Conservation (phyloP, 139 green algal genomes). For the Trebouxia sp. region DNA sequence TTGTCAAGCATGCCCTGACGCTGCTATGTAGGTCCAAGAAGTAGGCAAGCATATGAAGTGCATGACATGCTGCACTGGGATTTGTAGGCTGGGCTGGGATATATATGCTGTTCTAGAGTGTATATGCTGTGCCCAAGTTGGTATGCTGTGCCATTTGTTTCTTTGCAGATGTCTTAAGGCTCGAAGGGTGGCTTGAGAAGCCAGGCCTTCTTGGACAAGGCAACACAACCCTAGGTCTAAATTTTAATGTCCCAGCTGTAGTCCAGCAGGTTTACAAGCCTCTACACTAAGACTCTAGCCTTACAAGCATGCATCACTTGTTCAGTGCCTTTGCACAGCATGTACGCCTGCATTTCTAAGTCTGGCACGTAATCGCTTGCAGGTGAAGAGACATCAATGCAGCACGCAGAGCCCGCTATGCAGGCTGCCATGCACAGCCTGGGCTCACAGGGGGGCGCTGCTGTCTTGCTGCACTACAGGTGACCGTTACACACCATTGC, state of each 20-base stretch:
- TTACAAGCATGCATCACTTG: constrained; percentile 18
- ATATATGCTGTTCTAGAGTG: too few species aligned
- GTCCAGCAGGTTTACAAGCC: not conserved
- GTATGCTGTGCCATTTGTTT: too few species aligned
- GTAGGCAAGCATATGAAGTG: too few species aligned
- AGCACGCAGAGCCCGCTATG: not conserved
- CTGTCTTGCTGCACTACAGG: not conserved
- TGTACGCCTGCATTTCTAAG: not conserved
- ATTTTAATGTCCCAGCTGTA: too few species aligned
- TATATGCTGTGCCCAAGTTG: too few species aligned
- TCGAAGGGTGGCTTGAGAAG: too few species aligned
- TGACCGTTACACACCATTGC: not conserved
- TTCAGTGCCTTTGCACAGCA: not conserved
- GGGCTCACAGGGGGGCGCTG: not conserved
- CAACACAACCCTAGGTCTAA: too few species aligned
- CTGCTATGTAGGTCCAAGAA: not conserved
- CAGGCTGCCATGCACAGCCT: constrained; percentile 3
- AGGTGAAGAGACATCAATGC: not conserved
- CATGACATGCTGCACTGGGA: too few species aligned
- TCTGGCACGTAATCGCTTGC: not conserved
- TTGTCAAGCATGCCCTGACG: not conserved
- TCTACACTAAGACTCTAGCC: not conserved
- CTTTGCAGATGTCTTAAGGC: too few species aligned
- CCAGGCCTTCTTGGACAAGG: too few species aligned
- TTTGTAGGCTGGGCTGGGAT: too few species aligned